Base-by-base conservation (phyloP, 257 asterid genomes). In the Nicotiana undulata region DNA sequence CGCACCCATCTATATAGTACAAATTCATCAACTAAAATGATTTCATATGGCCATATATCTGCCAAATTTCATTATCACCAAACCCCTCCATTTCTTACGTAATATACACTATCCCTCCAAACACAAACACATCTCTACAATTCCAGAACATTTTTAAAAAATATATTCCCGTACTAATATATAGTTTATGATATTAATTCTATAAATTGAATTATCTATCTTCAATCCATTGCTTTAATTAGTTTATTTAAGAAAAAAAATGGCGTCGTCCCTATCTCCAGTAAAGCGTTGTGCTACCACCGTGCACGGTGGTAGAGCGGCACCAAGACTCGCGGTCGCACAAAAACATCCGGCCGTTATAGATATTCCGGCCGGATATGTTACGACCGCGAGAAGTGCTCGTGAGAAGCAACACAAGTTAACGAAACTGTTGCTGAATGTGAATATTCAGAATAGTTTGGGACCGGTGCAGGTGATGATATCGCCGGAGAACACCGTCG, bases 381-480 rank as follows among this genome's bases (percentile, higher is more conserved):
- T 16, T 4, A 4, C 3, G n/a, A 8, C 52, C 10, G 26, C 77
- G 32, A 59, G 72, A 77, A 78, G 51, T 0, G 32, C 58, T 26
- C 28, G 49, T 11, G 89, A 87, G 51, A 83, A 81, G 63, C 81
- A 37, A 4, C 63, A 81, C 59, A 82, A 81, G 79, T 85, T 83
- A 40, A 83, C 89, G 9, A 92, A 88, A 87, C 60, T 88, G 82
- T 76, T 89, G 88, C 24, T 88, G 75, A 91, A 85, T 49, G 96
- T 91, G 80, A 82, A 80, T 40, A 79, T 92, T 44, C 89, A 88
- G 78, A 87, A 85, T 49, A 84, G 93, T 80, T 34, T 89, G 85
- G 94, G 97, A 79, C 81, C 93, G 12, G 87, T 92, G 20, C 87
- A 88, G 61, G 89, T 90, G 89, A 82, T 89, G 79, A 83, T 88